Conservation (phyloP, 768 basidiomycete species). For the Xanthoconium stramineum region DNA sequence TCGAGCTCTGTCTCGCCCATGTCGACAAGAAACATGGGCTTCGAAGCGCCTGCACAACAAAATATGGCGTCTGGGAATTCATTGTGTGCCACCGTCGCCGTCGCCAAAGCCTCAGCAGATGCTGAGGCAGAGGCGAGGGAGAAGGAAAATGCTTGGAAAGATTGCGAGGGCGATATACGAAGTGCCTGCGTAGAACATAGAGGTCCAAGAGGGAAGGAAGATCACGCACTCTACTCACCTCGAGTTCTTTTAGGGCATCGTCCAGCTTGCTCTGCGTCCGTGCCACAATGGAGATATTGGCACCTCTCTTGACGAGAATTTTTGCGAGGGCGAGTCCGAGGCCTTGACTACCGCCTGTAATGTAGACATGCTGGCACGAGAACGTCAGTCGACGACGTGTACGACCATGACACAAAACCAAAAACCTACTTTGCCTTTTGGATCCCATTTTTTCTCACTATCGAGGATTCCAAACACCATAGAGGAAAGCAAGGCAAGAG, state of each 20-base stretch:
- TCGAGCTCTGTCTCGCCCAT: conserved; percentile 56
- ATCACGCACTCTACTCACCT: conserved; percentile 45
- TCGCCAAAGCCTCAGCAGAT: conserved; percentile 59
- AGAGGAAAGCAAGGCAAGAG: conserved; percentile 5
- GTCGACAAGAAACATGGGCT: conserved; percentile 75
- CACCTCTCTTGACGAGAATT: conserved; percentile 63
- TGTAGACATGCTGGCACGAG: conserved; percentile 66
- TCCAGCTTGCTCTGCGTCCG: conserved; percentile 53
- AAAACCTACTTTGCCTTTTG: conserved; percentile 38
- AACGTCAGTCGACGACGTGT: neutral
- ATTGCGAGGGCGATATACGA: conserved; percentile 56
- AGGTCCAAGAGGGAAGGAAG: neutral
- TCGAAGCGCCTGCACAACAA: conserved; percentile 70
- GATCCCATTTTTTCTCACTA: conserved; percentile 44
- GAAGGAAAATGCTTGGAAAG: conserved; percentile 63
- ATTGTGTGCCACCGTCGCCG: conserved; percentile 55
- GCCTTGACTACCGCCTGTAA: conserved; percentile 82
- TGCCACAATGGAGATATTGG: conserved; percentile 84
- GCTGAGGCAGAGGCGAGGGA: conserved; percentile 51
- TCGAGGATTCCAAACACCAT: conserved; percentile 11
- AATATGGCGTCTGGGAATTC: conserved; percentile 73
- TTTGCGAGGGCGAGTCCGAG: conserved; percentile 74
- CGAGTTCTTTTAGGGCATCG: conserved; percentile 55
- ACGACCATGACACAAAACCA: neutral
- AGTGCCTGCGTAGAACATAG: conserved; percentile 36